Evolutionary conservation across 768 basidiomycete species (phyloP).

Genomic region (Leucocoprinus leucothites): DNA sequence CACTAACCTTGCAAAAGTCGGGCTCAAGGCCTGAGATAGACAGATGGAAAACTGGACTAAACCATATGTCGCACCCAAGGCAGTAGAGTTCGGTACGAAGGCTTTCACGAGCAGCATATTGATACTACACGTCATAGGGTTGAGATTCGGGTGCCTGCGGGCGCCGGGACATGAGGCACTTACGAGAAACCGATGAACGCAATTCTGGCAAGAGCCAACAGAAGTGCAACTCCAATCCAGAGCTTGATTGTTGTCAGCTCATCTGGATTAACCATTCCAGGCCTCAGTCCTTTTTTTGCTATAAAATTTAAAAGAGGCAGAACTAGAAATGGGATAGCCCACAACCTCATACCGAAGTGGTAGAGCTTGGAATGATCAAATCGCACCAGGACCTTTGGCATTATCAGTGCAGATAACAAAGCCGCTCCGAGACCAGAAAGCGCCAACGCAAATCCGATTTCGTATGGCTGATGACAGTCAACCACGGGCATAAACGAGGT

Average conservation of each 20-base stretch:
- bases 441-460: conserved; percentile 57
- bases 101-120: conserved; percentile 58
- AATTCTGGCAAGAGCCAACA: conserved; percentile 37
- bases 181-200: conserved; percentile 51
- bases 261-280: conserved; percentile 9
- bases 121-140: conserved; percentile 21
- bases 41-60: conserved; percentile 59
- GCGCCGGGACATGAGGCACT: conserved; percentile 13
- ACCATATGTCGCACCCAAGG: conserved; percentile 55
- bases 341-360: conserved; percentile 49
- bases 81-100: conserved; percentile 40
- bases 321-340: conserved; percentile 45
- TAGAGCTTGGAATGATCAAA: conserved; percentile 50
- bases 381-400: conserved; percentile 49
- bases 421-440: conserved; percentile 43
- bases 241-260: conserved; percentile 25
- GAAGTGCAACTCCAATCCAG: conserved; percentile 46
- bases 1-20: conserved; percentile 49
- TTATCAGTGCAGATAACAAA: conserved; percentile 47
- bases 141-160: no score
- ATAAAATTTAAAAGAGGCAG: conserved; percentile 50
- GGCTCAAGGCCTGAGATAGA: conserved; percentile 50
- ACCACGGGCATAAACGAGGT: neutral
- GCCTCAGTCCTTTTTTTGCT: conserved; percentile 24
- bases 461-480: conserved; percentile 20